Evolutionary conservation across 345 rosid species (phyloP).

Genomic region (Noccaea caerulescens): DNA sequence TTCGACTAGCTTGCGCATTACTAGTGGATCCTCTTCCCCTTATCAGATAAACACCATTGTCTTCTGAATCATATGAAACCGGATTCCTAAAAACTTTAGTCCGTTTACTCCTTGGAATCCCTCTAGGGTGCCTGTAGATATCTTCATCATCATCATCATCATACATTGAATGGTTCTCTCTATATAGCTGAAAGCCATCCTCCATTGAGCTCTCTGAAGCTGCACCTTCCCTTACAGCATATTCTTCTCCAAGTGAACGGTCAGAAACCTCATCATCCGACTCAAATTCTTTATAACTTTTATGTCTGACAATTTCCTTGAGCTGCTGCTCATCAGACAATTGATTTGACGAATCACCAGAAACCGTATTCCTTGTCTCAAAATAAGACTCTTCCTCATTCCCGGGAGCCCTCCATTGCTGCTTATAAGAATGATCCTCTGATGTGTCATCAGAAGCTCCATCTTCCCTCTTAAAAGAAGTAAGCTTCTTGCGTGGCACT

Average conservation of each 20-base stretch:
- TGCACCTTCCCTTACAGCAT: slow-evolving; percentile 51
- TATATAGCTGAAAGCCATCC: slow-evolving; percentile 38
- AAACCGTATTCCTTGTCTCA: slow-evolving; percentile 47
- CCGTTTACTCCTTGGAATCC: slow-evolving; percentile 55
- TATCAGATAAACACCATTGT: slow-evolving; percentile 39
- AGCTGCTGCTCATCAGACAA: slow-evolving; percentile 44
- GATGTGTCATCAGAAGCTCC: slow-evolving; percentile 63
- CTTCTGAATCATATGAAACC: slow-evolving; percentile 51
- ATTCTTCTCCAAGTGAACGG: slow-evolving; percentile 54
- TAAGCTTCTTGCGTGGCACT: slow-evolving; percentile 55
- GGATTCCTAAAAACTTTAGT: slow-evolving; percentile 44
- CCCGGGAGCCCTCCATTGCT: slow-evolving; percentile 47
- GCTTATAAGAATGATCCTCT: slow-evolving; percentile 53
- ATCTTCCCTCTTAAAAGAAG: slow-evolving; percentile 48
- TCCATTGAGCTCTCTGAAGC: slow-evolving; percentile 59
- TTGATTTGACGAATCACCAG: slow-evolving; percentile 57
- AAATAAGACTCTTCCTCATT: slow-evolving; percentile 51
- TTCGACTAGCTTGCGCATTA: slow-evolving; percentile 39
- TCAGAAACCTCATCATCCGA: slow-evolving; percentile 58
- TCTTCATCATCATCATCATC: slow-evolving; percentile 22
- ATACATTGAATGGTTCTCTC: slow-evolving; percentile 39
- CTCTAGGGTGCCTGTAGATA: slow-evolving; percentile 46
- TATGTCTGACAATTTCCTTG: slow-evolving; percentile 43
- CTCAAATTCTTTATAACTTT: slow-evolving; percentile 44
- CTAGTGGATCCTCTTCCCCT: slow-evolving; percentile 43